phyloP scores from a whole-genome alignment of 1,139 yeast genomes.

The Blastobotrys proliferans region DNA sequence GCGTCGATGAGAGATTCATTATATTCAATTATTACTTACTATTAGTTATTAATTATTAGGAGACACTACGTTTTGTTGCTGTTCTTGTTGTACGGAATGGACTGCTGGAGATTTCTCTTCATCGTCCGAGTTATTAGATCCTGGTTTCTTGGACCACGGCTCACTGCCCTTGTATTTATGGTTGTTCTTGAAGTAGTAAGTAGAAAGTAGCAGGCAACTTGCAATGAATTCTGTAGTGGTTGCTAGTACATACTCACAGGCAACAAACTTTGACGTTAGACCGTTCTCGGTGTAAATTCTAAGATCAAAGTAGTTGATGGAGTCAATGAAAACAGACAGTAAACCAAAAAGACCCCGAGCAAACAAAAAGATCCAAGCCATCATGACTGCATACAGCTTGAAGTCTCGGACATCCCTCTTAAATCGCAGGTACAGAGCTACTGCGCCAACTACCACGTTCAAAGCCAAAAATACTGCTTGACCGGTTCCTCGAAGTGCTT shows the following conservation, averaged over 20 bases:
- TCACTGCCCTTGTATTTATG: conserved; percentile 5
- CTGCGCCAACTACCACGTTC: conserved; percentile 12
- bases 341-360: conserved; percentile 28
- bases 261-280: conserved; percentile 17
- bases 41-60: no score
- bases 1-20: no score
- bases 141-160: not conserved
- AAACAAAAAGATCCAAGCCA: conserved; percentile 25
- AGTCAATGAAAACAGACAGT: conserved; percentile 19
- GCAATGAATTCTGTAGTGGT: conserved; percentile 21
- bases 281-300: conserved; percentile 19
- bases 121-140: not conserved
- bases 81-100: not conserved
- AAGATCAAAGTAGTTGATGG: conserved; percentile 21
- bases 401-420: conserved; percentile 13
- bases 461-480: conserved; percentile 25
- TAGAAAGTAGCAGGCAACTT: conserved; percentile 7
- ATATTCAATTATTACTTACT: no score
- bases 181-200: conserved; percentile 10
- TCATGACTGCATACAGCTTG: conserved; percentile 16
- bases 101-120: not conserved
- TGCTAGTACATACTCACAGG: conserved; percentile 23
- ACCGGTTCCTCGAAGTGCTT: conserved; percentile 25
- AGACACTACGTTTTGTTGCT: no score
- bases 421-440: conserved; percentile 11